Percentiles rank a stretch among this genome's conserved stretches.
Evolutionary conservation across 1,284 basidiomycete species (phyloP).

Genomic region (Porodaedalea pini): DNA sequence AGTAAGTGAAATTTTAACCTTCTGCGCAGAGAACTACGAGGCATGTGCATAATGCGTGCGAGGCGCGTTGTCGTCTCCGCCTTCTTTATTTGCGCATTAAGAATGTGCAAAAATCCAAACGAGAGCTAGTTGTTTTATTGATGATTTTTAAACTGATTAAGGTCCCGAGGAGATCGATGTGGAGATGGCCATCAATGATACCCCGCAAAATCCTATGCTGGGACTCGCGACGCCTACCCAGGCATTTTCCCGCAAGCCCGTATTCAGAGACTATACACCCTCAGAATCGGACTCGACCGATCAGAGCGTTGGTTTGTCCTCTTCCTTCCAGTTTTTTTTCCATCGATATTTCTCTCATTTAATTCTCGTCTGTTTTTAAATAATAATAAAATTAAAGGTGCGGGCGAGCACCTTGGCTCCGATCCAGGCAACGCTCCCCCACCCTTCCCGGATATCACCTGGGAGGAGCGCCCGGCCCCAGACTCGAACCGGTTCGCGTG

Average conservation of each 20-base stretch:
- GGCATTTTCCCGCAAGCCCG: not conserved
- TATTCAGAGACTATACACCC: not conserved
- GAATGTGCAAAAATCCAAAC: conserved; percentile 2
- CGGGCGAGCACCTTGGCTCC: conserved; percentile 7
- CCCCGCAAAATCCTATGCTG: not conserved
- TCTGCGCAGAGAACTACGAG: conserved; percentile 35
- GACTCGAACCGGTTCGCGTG: not conserved
- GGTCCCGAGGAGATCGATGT: conserved; percentile 43
- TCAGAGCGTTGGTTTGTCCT: conserved; percentile 2
- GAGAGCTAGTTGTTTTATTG: conserved; percentile 16
- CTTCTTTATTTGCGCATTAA: conserved; percentile 21
- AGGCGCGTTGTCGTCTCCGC: conserved; percentile 28
- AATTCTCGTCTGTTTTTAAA: too few relatives aligned
- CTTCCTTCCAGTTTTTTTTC: not conserved
- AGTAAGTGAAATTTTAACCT: conserved; percentile 29
- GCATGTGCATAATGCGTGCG: conserved; percentile 41
- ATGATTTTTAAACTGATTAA: conserved; percentile 31
- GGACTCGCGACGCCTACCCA: not conserved
- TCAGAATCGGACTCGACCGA: conserved; percentile 6
- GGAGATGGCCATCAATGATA: conserved; percentile 10
- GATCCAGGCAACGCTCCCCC: conserved; percentile 6
- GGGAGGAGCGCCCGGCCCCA: conserved; percentile 1
- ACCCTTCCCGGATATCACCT: conserved; percentile 3
- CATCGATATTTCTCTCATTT: too few relatives aligned
- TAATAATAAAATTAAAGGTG: conserved; percentile 1